phyloP scores from a whole-genome alignment of 805 yeast species.

The Zygosaccharomyces siamensis region DNA sequence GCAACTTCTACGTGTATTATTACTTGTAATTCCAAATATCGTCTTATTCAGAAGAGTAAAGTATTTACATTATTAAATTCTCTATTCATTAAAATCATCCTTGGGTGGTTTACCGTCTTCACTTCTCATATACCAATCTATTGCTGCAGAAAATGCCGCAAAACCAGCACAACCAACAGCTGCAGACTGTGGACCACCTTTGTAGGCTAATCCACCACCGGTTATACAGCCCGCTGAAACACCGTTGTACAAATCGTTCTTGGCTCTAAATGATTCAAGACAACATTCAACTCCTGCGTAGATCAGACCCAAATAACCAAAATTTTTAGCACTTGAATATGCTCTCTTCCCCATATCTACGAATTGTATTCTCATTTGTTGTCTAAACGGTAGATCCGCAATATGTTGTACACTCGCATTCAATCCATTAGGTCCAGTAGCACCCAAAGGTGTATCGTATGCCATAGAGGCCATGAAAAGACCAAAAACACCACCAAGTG shows the following conservation, averaged over 20 bases:
- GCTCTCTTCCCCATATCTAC: constrained; percentile 88
- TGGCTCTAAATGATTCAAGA: constrained; percentile 80
- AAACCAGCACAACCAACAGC: constrained; percentile 93
- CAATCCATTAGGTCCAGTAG: constrained; percentile 24
- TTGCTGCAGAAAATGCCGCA: constrained; percentile 88
- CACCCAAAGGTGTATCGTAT: constrained; percentile 40
- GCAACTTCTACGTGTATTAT: constrained; percentile 29
- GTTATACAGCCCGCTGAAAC: constrained; percentile 92
- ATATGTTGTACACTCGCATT: constrained; percentile 45
- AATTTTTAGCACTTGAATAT: constrained; percentile 85
- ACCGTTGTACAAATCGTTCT: constrained; percentile 89
- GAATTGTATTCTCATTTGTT: constrained; percentile 88
- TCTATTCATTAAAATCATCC: constrained; percentile 72
- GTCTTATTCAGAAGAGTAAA: neutral
- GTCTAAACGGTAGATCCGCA: constrained; percentile 81
- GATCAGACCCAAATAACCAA: constrained; percentile 87
- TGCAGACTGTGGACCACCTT: constrained; percentile 92
- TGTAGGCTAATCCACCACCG: constrained; percentile 91
- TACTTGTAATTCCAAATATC: constrained; percentile 16
- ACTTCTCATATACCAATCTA: constrained; percentile 79
- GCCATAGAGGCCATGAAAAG: constrained; percentile 76
- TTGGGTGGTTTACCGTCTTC: constrained; percentile 80
- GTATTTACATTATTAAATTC: constrained; percentile 4
- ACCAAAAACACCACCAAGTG: constrained; percentile 93
- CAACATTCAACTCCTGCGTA: constrained; percentile 91